Conservation (phyloP, 2,329 filamentous ascomycete species). For the Venturia aucupariae region DNA sequence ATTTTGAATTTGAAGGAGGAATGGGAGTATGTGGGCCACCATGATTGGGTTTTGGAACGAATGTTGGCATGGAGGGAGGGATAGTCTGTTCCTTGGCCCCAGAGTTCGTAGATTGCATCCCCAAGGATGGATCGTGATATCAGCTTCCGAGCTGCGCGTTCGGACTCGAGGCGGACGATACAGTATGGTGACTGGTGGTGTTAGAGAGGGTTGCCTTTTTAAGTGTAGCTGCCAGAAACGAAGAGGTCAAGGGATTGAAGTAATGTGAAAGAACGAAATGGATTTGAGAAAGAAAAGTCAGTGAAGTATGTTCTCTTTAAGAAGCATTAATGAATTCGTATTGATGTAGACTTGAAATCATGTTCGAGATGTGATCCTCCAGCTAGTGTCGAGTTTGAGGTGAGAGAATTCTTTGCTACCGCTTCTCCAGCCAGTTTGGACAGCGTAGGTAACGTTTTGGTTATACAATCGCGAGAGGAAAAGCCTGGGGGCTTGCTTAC, state of each 20-base stretch:
- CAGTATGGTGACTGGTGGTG: conserved; percentile 70
- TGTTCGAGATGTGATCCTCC: no score
- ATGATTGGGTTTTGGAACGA: conserved; percentile 45
- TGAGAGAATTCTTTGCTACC: background rate
- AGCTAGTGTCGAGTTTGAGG: background rate
- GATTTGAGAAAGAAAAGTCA: no score
- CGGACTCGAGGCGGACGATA: conserved; percentile 56
- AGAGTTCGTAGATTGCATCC: conserved; percentile 80
- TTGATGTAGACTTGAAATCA: background rate
- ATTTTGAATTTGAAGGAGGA: conserved; percentile 75
- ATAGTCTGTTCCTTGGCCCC: conserved; percentile 64
- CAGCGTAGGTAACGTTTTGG: no score
- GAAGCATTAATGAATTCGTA: no score
- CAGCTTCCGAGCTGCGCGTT: conserved; percentile 56
- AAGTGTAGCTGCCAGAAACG: conserved; percentile 13
- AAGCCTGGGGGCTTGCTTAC: conserved; percentile 44
- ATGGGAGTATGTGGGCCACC: conserved; percentile 58
- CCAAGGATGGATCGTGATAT: conserved; percentile 70
- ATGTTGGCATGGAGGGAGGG: conserved; percentile 59
- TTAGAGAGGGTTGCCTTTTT: background rate
- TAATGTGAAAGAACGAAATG: background rate
- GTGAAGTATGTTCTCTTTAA: no score
- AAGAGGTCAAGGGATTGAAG: conserved; percentile 7
- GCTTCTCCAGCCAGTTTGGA: background rate
- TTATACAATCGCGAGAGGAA: background rate